Base-by-base conservation (phyloP, 2,329 filamentous ascomycete species). In the Ophiostoma ips region DNA sequence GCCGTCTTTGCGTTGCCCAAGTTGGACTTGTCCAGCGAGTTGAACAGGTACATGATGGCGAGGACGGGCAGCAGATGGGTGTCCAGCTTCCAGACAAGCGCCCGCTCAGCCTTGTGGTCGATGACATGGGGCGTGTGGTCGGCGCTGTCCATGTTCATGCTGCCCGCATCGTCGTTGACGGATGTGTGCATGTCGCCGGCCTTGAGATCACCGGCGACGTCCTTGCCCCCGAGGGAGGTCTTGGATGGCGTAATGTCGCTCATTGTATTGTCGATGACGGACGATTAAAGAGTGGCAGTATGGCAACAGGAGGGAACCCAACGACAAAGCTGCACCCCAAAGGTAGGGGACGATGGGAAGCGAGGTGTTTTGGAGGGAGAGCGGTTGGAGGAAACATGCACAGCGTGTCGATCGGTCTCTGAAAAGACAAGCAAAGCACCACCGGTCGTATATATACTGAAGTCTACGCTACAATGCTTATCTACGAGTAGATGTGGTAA, bases 1-100 rank as follows among this genome's bases (percentile, higher is more conserved):
- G 49, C 53, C 28, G 53, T 55, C 53, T 55, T 53, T 30, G 53
- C 51, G 13, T 55, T 55, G 43, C 53, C 52, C 11, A 55, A 46
- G 40, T 55, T 66, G 12, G 59, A 58, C 52, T 65, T 64, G 59
- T 74, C 71, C 15, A 73, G 64, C 9, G 64, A 64, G 55, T 72
- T 71, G 62, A 71, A 72, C 21, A 72, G 65, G 55, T 72, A 76
- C 74, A 79, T 78, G 21, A 74, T 36, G 19, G 74, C 72, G 46
- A 78, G 58, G 3, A 77, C 68, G 2, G 75, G 75, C 54, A 78
- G 58, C 10, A 78, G 60, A 18, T 72, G 70, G 18, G 72, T 59
- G 58, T 78, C 75, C 51, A 78, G 72, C 59, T 76, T 77, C 60
- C 71, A 68, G 55, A 71, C 73, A 7, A 77, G 63, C 0, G 66